A percentile compares a stretch with the other conserved stretches of the same genome.
Conservation (phyloP, 495 filamentous ascomycete genomes). For the Daldinia concentrica region DNA sequence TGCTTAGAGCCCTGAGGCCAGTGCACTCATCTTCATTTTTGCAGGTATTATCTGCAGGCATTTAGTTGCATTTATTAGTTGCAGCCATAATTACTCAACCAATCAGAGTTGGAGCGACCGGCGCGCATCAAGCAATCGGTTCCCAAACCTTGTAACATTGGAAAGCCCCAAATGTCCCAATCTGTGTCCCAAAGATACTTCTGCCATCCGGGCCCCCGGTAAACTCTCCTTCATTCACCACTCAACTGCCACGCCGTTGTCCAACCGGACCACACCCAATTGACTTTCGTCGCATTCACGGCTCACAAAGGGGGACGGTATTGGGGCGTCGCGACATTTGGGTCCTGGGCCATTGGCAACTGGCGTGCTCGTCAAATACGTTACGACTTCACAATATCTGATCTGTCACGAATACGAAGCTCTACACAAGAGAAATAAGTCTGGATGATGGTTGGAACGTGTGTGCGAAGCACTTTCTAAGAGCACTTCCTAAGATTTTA, state of each 20-base stretch:
- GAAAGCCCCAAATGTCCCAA: conserved; percentile 7
- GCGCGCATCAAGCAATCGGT: neutral
- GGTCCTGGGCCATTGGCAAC: conserved; percentile 23
- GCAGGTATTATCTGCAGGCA: neutral
- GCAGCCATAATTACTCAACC: conserved; percentile 13
- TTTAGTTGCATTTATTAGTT: conserved; percentile 1
- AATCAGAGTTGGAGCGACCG: conserved; percentile 2
- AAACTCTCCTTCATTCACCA: conserved; percentile 38
- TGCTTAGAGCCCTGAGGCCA: conserved; percentile 33
- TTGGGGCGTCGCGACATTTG: conserved; percentile 26
- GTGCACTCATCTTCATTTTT: conserved; percentile 30
- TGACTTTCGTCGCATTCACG: conserved; percentile 42
- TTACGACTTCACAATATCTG: conserved; percentile 13
- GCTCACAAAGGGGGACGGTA: conserved; percentile 25
- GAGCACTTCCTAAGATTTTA: conserved; percentile 17
- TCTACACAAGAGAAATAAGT: conserved; percentile 1
- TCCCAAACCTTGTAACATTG: conserved; percentile 2
- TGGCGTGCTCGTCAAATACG: conserved; percentile 1
- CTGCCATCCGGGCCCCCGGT: conserved; percentile 34
- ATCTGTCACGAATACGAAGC: conserved; percentile 30
- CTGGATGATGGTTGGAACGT: conserved; percentile 16
- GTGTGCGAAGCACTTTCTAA: conserved; percentile 25
- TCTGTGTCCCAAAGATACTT: conserved; percentile 30
- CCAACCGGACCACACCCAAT: conserved; percentile 42
- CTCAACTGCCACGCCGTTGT: conserved; percentile 38